phyloP scores from a whole-genome alignment of 768 basidiomycete genomes.

The Termitomyces bulborhizus region DNA sequence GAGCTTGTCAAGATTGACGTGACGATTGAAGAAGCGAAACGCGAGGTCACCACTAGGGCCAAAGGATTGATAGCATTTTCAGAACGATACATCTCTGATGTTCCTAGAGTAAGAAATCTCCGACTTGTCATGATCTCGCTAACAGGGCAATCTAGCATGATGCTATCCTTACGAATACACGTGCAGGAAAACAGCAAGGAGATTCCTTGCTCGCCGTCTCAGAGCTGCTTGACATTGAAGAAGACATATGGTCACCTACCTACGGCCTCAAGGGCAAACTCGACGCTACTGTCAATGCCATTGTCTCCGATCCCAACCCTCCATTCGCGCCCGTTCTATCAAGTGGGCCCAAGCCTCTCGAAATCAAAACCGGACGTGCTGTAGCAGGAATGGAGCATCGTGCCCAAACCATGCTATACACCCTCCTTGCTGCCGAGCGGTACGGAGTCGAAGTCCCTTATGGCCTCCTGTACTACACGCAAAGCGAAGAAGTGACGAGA shows the following conservation, averaged over 20 bases:
- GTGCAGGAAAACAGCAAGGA: conserved; percentile 40
- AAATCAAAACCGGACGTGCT: conserved; percentile 91
- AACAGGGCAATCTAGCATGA: conserved; percentile 37
- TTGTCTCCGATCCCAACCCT: conserved; percentile 44
- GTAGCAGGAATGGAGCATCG: conserved; percentile 83
- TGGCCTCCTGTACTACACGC: conserved; percentile 92
- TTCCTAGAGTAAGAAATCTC: conserved; percentile 49
- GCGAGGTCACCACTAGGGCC: conserved; percentile 56
- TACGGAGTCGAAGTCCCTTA: conserved; percentile 76
- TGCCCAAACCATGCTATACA: conserved; percentile 97
- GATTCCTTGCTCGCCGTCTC: conserved; percentile 64
- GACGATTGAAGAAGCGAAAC: conserved; percentile 55
- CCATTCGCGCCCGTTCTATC: conserved; percentile 18
- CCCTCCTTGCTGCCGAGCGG: conserved; percentile 84
- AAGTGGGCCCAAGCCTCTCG: conserved; percentile 65
- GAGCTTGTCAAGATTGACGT: conserved; percentile 59
- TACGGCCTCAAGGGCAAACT: conserved; percentile 96
- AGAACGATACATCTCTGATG: conserved; percentile 54
- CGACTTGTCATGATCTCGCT: background rate
- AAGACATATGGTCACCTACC: conserved; percentile 95
- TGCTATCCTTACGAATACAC: conserved; percentile 64
- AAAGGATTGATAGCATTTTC: conserved; percentile 61
- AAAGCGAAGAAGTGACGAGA: conserved; percentile 78
- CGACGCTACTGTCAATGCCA: conserved; percentile 78
- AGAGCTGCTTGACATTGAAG: conserved; percentile 82